Evolutionary conservation across 202 grass and related monocot genomes (phyloP), one percentile per base, ranked within the genome.

Genomic region (Thinopyrum obtusiflorum): DNA sequence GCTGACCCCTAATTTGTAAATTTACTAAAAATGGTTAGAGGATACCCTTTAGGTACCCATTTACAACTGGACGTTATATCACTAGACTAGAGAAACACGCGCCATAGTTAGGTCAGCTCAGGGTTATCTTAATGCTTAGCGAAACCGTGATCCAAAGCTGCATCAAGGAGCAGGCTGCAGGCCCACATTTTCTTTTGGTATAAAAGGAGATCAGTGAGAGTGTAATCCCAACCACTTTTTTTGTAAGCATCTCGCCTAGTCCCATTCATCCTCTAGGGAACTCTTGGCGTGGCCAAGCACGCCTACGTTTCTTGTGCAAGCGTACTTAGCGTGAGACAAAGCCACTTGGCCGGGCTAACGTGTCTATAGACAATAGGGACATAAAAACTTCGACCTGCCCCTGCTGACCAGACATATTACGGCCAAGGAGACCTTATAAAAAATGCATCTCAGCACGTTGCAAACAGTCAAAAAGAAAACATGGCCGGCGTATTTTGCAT

Each of bases 61-160:
- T 21, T 59, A 20, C 53, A 9, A 7, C 18, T 9, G 7, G 53
- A 44, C 39, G 39, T 40, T 40, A 39, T 40, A 11, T 11, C 9
- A 40, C 9, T 40, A 40, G 39, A n/a, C 7, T n/a, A 59, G 20
- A 59, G 53, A n/a, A 59, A 59, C 53, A 21, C 20, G 20, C 53
- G 17, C 18, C 18, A 57, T 59, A 21, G 53, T 21, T n/a, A 9
- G 53, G 18, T 59, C 53, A 8, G 20, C 2, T 9, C 6, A 57
- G 53, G 17, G 46, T 49, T 78, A 73, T 79, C 78, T 57, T 65
- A 83, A 44, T 74, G 66, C 15, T 3, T 20, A 10, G 57, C 32
- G 11, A 84, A 67, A 88, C 73, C 81, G 75, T 44, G 81, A 73
- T 84, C 75, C 81, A 74, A 88, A 47, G 46, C 68, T 12, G 55